Conservation (phyloP, 2,329 filamentous ascomycete genomes). For the Pseudogymnoascus sp. region DNA sequence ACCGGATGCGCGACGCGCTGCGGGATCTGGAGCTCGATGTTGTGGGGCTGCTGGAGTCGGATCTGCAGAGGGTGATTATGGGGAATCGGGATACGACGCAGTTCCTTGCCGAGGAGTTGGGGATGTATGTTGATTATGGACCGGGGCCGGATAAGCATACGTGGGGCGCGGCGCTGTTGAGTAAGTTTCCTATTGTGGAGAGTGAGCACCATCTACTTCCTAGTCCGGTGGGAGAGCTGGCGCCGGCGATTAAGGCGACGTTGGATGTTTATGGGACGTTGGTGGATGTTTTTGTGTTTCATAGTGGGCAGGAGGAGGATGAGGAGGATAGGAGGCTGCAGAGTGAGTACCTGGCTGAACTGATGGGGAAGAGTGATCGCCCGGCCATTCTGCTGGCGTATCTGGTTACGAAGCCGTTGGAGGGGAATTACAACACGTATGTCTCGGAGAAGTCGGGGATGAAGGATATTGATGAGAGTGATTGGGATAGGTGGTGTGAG, state of each 20-base stretch:
- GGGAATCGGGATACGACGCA: slow-evolving; percentile 95
- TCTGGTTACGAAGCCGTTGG: slow-evolving; percentile 77
- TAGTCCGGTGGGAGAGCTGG: slow-evolving; percentile 86
- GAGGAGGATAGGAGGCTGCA: slow-evolving; percentile 83
- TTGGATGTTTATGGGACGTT: slow-evolving; percentile 83
- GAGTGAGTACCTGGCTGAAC: slow-evolving; percentile 70
- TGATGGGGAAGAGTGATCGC: slow-evolving; percentile 76
- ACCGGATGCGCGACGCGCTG: slow-evolving; percentile 84
- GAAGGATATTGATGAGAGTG: slow-evolving; percentile 84
- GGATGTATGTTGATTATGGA: slow-evolving; percentile 98
- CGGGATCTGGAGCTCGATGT: slow-evolving; percentile 96
- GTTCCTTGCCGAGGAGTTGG: slow-evolving; percentile 87
- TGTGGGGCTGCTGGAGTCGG: slow-evolving; percentile 85
- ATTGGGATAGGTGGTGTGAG: slow-evolving; percentile 98
- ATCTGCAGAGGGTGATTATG: slow-evolving; percentile 98
- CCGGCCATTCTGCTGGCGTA: slow-evolving; percentile 85
- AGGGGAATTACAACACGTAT: slow-evolving; percentile 96
- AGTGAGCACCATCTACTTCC: slow-evolving; percentile 93
- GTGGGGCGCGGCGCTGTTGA: slow-evolving; percentile 86
- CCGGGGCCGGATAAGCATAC: slow-evolving; percentile 98
- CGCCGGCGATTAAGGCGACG: slow-evolving; percentile 94
- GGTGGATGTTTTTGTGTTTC: slow-evolving; percentile 95
- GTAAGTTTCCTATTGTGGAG: slow-evolving; percentile 96
- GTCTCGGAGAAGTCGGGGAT: slow-evolving; percentile 81
- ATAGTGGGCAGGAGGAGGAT: slow-evolving; percentile 96